Conservation (phyloP, 306 rosid genomes). For the Corylus heterophylla region DNA sequence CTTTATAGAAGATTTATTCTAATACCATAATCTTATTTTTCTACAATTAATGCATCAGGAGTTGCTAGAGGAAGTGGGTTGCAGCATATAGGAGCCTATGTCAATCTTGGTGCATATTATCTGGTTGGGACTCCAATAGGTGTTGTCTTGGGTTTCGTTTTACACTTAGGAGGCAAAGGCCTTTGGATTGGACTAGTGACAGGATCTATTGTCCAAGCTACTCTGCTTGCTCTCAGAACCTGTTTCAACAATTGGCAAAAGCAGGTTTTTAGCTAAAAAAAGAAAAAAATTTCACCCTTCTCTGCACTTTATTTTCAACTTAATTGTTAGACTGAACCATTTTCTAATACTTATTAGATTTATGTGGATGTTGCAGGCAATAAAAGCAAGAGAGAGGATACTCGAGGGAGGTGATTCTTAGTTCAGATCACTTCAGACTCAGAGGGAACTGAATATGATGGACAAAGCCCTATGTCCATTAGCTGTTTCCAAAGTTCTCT, state of each 20-base stretch:
- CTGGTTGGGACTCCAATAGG: neutral
- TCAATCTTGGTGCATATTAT: constrained; percentile 10
- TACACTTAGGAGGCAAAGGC: neutral
- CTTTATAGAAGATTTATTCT: no score
- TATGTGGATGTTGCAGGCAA: no score
- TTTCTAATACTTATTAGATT: no score
- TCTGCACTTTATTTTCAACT: neutral
- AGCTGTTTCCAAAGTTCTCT: no score
- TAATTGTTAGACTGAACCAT: no score
- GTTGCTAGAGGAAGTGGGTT: neutral
- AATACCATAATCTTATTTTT: no score
- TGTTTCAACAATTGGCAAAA: neutral
- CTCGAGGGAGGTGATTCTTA: no score
- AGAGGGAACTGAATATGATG: no score
- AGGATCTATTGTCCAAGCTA: neutral
- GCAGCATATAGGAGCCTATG: neutral
- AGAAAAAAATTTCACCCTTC: neutral
- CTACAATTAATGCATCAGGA: neutral
- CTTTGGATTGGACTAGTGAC: constrained; percentile 7
- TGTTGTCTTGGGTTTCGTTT: neutral
- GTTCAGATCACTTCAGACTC: no score
- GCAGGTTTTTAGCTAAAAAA: neutral
- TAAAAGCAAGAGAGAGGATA: no score
- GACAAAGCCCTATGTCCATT: no score
- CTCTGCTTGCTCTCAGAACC: neutral